Conservation (phyloP, 768 basidiomycete genomes). For the Tylopilus subfusipes region DNA sequence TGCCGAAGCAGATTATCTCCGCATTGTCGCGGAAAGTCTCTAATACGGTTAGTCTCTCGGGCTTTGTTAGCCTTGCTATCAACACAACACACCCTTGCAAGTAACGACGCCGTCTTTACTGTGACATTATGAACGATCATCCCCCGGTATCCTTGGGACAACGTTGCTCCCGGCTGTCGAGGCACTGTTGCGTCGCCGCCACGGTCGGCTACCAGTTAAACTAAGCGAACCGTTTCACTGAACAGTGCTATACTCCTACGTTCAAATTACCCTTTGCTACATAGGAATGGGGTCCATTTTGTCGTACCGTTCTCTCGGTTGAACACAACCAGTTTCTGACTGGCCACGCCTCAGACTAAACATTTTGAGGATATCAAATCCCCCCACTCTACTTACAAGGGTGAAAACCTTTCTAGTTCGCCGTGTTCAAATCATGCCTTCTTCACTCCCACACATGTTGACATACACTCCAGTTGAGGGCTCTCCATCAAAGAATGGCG, state of each 20-base stretch:
- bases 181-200: background rate
- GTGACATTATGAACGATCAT: background rate
- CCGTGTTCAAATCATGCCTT: slow-evolving; percentile 8
- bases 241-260: background rate
- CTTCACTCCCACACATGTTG: slow-evolving; percentile 17
- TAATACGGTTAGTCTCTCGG: slow-evolving; percentile 13
- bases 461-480: background rate
- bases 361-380: slow-evolving; percentile 14
- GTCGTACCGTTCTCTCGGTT: background rate
- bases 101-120: background rate
- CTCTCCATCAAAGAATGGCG: background rate
- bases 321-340: background rate
- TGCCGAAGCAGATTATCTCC: slow-evolving; percentile 20
- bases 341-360: slow-evolving; percentile 12
- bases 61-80: background rate
- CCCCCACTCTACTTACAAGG: background rate
- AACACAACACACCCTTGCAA: background rate
- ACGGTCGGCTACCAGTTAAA: too few species aligned
- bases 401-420: slow-evolving; percentile 7
- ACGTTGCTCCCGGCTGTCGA: background rate
- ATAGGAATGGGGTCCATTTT: background rate
- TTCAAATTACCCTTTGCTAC: background rate
- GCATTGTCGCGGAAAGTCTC: slow-evolving; percentile 7
- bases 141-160: background rate
- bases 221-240: too few species aligned